Evolutionary conservation across 2,329 filamentous ascomycete genomes (phyloP), one percentile per base, ranked within the genome.

Genomic region (Ceratocystis ficicola): DNA sequence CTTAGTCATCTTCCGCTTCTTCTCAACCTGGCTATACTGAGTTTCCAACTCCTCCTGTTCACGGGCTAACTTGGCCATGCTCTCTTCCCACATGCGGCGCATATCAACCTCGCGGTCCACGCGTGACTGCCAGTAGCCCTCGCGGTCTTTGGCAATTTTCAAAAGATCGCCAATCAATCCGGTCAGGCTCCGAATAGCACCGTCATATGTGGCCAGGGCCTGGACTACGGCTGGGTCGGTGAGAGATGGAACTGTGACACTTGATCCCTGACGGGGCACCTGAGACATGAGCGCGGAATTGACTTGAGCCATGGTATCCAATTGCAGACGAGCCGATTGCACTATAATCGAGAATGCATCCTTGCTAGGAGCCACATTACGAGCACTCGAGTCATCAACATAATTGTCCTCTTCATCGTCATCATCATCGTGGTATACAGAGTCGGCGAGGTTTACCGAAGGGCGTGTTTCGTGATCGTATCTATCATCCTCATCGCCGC

Each of bases 261-360:
- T 17, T 15, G 62, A 48, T 50, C 28, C 44, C 30, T 65, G 64
- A n/a, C 67, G 63, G 25, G 50, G 22, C 28, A 65, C 84, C 83
- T 75, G 96, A 89, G 0, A 80, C 77, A 69, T 92, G 62, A 97
- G 78, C 2, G 92, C 92, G n/a, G 85, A 79, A 66, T 91, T 90
- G 30, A 99, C 90, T 70, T 89, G 87, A 5, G 88, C 86, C 70
- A 99, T 83, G 52, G 96, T 87, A 72, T 97, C 93, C 4, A 99
- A 83, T 74, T 99, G 94, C 41, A 97, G 77, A 73, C 89, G 93
- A 10, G 91, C 91, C 15, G 94, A 97, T 74, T 97, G 93, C 0
- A 94, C 94, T 2, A 93, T 96, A 72, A 99, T 97, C 73, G 93
- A 93, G 75, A 97, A 92, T 1, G 94, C 92, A 74, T 99, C 94